phyloP scores from a whole-genome alignment of 352 stramenopile genomes.

The Pythium diclinum region DNA sequence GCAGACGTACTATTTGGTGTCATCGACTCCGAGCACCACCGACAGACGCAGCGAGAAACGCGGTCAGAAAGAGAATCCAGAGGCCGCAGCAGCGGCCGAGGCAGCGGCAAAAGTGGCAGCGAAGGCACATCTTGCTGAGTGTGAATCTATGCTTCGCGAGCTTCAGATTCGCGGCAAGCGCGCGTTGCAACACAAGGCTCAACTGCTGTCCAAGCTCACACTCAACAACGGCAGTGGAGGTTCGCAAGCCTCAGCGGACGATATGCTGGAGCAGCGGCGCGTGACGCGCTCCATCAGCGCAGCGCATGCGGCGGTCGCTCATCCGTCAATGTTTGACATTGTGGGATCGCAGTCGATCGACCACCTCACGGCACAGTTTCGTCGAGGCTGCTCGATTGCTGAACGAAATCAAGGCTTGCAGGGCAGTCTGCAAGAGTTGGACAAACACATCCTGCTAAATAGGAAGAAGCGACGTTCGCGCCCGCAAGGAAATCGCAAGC shows the following conservation, averaged over 20 bases:
- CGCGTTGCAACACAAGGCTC: slow-evolving; percentile 60
- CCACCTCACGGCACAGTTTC: slow-evolving; percentile 48
- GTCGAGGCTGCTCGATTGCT: slow-evolving; percentile 37
- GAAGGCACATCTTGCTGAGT: slow-evolving; percentile 30
- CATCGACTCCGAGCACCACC: neutral
- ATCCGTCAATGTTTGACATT: slow-evolving; percentile 87
- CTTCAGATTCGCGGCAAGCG: slow-evolving; percentile 59
- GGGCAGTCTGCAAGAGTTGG: slow-evolving; percentile 63
- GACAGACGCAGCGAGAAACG: neutral
- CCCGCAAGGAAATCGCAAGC: slow-evolving; percentile 10
- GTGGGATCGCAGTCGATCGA: slow-evolving; percentile 62
- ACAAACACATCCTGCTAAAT: slow-evolving; percentile 57
- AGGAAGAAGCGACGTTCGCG: slow-evolving; percentile 26
- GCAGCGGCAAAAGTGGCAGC: neutral
- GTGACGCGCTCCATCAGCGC: slow-evolving; percentile 78
- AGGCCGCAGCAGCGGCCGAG: slow-evolving; percentile 1
- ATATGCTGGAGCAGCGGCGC: slow-evolving; percentile 36
- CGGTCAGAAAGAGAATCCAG: slow-evolving; percentile 2
- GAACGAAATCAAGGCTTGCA: slow-evolving; percentile 54
- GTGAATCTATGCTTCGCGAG: slow-evolving; percentile 61
- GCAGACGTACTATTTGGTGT: slow-evolving; percentile 64
- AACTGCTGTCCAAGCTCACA: slow-evolving; percentile 61
- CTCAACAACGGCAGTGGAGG: neutral
- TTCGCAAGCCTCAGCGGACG: slow-evolving; percentile 8
- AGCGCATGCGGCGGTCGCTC: slow-evolving; percentile 69